Evolutionary conservation across 1,139 yeast species (phyloP).

Genomic region (Wickerhamomyces sp.): DNA sequence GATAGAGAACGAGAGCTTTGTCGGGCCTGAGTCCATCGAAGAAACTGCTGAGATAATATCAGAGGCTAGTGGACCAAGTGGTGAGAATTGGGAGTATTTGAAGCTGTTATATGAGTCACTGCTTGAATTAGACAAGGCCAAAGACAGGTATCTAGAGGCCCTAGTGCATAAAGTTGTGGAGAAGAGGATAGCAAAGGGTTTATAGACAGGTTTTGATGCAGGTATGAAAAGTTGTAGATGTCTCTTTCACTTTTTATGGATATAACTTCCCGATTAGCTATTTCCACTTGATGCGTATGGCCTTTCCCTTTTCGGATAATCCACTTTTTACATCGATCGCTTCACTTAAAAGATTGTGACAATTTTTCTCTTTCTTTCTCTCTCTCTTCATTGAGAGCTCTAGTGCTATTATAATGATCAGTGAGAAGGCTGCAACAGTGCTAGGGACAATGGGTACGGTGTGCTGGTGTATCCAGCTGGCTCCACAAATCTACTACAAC

Average conservation of each 20-base stretch:
- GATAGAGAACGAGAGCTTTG: conserved; percentile 70
- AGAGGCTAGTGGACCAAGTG: conserved; percentile 70
- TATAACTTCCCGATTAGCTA: neutral
- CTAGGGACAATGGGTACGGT: conserved; percentile 88
- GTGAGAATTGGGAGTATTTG: conserved; percentile 72
- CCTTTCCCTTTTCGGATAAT: neutral
- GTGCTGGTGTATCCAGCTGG: conserved; percentile 84
- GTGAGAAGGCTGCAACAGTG: conserved; percentile 56
- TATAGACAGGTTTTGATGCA: too few relatives aligned
- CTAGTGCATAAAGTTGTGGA: conserved; percentile 24
- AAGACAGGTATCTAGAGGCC: conserved; percentile 20
- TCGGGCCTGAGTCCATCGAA: conserved; percentile 67
- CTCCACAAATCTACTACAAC: conserved; percentile 79
- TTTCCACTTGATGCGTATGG: neutral
- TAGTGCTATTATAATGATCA: conserved; percentile 17
- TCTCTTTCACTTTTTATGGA: too few relatives aligned
- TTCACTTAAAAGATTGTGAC: too few relatives aligned
- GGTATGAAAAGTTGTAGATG: too few relatives aligned
- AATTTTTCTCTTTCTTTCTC: neutral
- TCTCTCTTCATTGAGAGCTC: neutral
- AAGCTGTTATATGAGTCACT: conserved; percentile 50
- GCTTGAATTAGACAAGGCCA: conserved; percentile 39
- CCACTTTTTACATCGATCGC: too few relatives aligned
- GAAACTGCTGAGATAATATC: conserved; percentile 60
- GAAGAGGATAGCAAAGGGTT: too few relatives aligned